Conservation (phyloP, 352 stramenopile genomes). For the Pythium chondricola region DNA sequence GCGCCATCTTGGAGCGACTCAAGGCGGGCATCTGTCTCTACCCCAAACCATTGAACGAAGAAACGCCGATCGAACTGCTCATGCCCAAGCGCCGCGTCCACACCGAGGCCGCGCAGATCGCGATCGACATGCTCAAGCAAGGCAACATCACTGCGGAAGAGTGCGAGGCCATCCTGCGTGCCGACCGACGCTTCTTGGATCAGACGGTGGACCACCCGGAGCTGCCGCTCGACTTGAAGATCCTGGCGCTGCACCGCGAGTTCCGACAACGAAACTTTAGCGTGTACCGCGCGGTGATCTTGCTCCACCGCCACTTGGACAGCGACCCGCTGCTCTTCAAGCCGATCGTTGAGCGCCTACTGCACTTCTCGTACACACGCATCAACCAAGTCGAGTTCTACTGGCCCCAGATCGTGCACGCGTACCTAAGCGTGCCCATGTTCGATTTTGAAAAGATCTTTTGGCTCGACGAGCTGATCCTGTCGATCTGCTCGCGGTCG, state of each 20-base stretch:
- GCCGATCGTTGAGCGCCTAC: conserved; percentile 76
- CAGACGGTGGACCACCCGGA: conserved; percentile 82
- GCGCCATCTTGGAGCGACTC: conserved; percentile 78
- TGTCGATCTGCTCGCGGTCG: conserved; percentile 84
- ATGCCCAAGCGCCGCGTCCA: conserved; percentile 81
- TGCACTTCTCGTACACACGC: conserved; percentile 82
- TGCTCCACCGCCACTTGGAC: conserved; percentile 81
- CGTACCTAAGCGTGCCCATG: conserved; percentile 82
- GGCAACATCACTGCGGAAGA: conserved; percentile 82
- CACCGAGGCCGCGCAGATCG: conserved; percentile 77
- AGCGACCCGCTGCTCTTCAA: conserved; percentile 84
- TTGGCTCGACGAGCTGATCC: conserved; percentile 82
- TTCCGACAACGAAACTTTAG: conserved; percentile 76
- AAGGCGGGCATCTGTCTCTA: conserved; percentile 86
- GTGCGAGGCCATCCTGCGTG: conserved; percentile 80
- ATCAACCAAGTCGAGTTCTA: conserved; percentile 92
- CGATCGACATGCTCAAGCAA: conserved; percentile 82
- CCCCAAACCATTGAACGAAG: conserved; percentile 72
- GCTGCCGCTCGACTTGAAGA: conserved; percentile 80
- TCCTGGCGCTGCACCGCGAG: conserved; percentile 81
- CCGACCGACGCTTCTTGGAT: conserved; percentile 77
- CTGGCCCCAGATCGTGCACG: conserved; percentile 87
- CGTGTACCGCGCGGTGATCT: conserved; percentile 79
- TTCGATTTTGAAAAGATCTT: conserved; percentile 90
- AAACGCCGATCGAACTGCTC: conserved; percentile 82